These are phyloP conservation scores for Populus deltoides DNA, from an alignment of 345 rosid species.

Conservation along the genomic window DNA sequence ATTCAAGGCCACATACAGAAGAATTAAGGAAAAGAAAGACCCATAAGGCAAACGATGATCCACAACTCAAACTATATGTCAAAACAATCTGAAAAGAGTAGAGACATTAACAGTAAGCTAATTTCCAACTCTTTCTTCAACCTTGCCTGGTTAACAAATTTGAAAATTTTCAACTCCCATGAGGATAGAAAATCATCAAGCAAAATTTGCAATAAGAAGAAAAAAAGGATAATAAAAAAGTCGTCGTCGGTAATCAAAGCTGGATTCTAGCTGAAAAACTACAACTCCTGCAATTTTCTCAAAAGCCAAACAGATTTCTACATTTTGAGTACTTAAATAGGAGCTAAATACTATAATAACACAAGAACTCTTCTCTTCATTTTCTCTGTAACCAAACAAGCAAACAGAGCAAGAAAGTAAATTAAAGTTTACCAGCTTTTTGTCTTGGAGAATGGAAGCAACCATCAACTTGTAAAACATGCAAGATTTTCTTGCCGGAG, in stretches of 20 bases:
- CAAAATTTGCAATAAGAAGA: not conserved
- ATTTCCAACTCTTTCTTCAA: not conserved
- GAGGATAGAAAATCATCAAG: not conserved
- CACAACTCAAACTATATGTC: not conserved
- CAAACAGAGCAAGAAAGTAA: conserved; percentile 1
- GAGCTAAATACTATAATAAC: not conserved
- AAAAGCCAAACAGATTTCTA: not conserved
- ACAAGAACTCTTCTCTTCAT: not conserved
- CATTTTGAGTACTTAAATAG: not conserved
- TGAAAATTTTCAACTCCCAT: not conserved
- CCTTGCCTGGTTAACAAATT: not conserved
- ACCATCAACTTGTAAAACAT: conserved; percentile 38
- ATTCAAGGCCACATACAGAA: not conserved
- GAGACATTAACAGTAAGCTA: not conserved
- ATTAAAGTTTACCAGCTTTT: conserved; percentile 27
- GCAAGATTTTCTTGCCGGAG: conserved; percentile 24
- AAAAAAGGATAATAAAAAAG: not conserved
- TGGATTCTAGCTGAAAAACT: not conserved
- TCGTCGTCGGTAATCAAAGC: not conserved
- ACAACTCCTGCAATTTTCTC: not conserved
- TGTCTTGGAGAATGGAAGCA: conserved; percentile 37
- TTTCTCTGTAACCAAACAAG: conserved; percentile 5
- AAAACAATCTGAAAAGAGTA: not conserved
- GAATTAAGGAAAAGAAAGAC: not conserved
- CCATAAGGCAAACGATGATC: not conserved